Evolutionary conservation across 768 basidiomycete genomes (phyloP), one percentile per base, ranked within the genome.

Genomic region (Tulasnella sp.): DNA sequence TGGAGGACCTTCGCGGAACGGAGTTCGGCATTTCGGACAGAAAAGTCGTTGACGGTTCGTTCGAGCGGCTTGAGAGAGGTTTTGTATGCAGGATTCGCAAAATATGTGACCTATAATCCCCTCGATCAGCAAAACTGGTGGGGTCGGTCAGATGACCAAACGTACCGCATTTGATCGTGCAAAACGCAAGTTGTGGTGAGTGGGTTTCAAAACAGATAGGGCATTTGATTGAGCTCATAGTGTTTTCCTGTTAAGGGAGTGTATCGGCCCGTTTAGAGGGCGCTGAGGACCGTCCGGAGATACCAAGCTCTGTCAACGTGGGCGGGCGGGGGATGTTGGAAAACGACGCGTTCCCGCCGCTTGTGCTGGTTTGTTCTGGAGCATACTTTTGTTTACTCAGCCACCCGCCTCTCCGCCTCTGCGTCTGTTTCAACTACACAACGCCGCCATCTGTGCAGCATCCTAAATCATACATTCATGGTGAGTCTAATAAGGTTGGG

Each of bases 151-250:
- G 61, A 10, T 3, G 32, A 29, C 61, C 15, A 67, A 26, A 26
- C 61, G 3, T 32, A 67, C 61, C 61, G 32, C 61, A 67, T 67
- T 67, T 67, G 26, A 67, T 67, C 61, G 61, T 67, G 61, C 61
- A 67, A 67, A 67, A 67, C 15, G 23, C 20, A 32, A 67, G n/a
- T 67, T 67, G n/a, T 32, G 61, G 32, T 15, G 61, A 67, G 32
- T 67, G 61, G 26, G 20, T 67, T 67, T 67, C 61, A 67, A 67
- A 67, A 32, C 61, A 67, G 61, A 67, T 32, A n/a, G 61, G 61
- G 15, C 61, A 67, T 67, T 67, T 67, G 61, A 67, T 67, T 67
- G 61, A 67, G 61, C 61, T 32, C 61, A 67, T 67, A 6, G 32
- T 67, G 11, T 67, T 10, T 2, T n/a, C n/a, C 23, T 0, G 61